Conservation (phyloP, 257 asterid genomes). For the Fraxinus pennsylvanica region DNA sequence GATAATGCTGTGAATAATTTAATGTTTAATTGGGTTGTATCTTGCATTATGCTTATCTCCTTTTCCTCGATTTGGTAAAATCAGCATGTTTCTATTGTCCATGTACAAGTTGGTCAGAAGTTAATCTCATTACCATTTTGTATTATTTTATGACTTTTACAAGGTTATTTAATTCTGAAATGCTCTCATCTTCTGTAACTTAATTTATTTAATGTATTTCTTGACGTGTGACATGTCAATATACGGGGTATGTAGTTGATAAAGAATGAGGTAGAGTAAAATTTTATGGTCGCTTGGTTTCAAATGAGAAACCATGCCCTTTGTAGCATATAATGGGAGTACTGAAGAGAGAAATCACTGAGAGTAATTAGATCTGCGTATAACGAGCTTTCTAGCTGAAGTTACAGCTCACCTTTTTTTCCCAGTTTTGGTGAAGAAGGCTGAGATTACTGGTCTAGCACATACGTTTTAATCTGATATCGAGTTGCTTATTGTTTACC, state of each 20-base stretch:
- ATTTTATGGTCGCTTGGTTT: neutral
- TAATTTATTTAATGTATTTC: neutral
- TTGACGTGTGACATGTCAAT: neutral
- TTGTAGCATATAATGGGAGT: neutral
- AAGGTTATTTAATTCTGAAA: neutral
- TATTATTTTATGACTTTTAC: neutral
- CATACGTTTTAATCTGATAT: neutral
- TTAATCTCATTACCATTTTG: neutral
- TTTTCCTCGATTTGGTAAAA: slow-evolving; percentile 1
- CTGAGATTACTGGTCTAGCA: neutral
- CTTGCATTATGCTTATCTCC: slow-evolving; percentile 12
- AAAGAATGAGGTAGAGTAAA: neutral
- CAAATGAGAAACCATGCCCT: neutral
- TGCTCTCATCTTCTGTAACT: neutral
- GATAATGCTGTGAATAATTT: neutral
- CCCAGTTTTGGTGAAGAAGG: neutral
- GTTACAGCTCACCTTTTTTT: neutral
- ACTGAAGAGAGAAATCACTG: neutral
- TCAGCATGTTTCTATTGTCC: neutral
- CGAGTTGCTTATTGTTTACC: neutral
- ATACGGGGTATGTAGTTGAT: neutral
- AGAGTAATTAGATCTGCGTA: neutral
- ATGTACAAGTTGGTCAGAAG: slow-evolving; percentile 1
- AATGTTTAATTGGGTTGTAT: slow-evolving; percentile 9
- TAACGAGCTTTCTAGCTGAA: neutral